phyloP scores from a whole-genome alignment of 192 early-diverging fungal species.

The Backusella parvicylindrica region DNA sequence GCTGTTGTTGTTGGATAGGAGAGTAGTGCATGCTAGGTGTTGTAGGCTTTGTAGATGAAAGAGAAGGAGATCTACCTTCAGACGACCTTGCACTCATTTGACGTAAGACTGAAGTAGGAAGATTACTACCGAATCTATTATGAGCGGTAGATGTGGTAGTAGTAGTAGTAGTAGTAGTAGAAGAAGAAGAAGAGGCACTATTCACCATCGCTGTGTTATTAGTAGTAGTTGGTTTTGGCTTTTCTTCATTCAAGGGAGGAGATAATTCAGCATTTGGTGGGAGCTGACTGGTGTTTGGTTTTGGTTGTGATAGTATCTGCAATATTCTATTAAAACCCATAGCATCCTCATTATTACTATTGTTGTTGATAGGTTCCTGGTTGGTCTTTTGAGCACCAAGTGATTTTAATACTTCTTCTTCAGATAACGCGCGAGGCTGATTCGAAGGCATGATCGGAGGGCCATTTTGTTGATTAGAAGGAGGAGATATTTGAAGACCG shows the following conservation, averaged over 20 bases:
- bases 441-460: neutral
- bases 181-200: neutral
- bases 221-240: neutral
- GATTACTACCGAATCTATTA: slow-evolving; percentile 43
- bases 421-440: slow-evolving; percentile 38
- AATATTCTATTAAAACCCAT: slow-evolving; percentile 53
- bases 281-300: slow-evolving; percentile 18
- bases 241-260: neutral
- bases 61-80: slow-evolving; percentile 19
- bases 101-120: slow-evolving; percentile 57
- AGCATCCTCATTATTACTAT: slow-evolving; percentile 34
- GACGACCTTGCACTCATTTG: slow-evolving; percentile 52
- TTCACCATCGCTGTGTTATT: neutral
- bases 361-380: neutral
- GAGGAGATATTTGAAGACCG: neutral
- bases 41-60: slow-evolving; percentile 3
- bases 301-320: slow-evolving; percentile 50
- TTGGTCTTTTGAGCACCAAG: slow-evolving; percentile 31
- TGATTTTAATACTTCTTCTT: slow-evolving; percentile 50
- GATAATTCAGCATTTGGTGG: neutral
- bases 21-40: slow-evolving; percentile 1
- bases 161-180: neutral
- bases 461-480: neutral
- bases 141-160: neutral
- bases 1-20: neutral